Conservation (phyloP, 73 alveolate genomes). For the Paramecium sonneborni region DNA sequence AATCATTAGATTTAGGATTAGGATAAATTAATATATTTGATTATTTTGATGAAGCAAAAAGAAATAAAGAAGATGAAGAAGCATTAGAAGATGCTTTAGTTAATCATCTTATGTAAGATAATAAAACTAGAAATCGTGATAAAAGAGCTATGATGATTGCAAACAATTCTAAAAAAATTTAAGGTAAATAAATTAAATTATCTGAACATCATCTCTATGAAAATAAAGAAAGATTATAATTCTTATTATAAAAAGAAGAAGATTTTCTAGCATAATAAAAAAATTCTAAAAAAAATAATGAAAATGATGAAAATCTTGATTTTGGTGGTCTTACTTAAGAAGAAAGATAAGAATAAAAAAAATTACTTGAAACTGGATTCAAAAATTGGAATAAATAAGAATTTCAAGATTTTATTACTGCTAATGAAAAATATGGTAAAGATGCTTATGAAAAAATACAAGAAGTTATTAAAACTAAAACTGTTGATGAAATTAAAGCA, state of each 20-base stretch:
- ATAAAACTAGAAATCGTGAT: slow-evolving; percentile 71
- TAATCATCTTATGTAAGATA: slow-evolving; percentile 32
- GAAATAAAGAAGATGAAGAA: slow-evolving; percentile 79
- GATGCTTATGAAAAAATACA: slow-evolving; percentile 76
- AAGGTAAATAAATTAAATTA: slow-evolving; percentile 76
- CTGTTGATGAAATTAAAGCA: slow-evolving; percentile 82
- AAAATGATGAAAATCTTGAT: slow-evolving; percentile 66
- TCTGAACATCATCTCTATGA: slow-evolving; percentile 81
- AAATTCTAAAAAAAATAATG: not conserved
- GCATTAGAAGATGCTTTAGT: slow-evolving; percentile 72
- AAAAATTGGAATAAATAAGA: slow-evolving; percentile 80
- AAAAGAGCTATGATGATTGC: slow-evolving; percentile 61
- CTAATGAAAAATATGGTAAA: slow-evolving; percentile 76
- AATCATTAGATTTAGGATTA: slow-evolving; percentile 29
- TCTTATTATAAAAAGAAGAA: slow-evolving; percentile 76
- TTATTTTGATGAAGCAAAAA: slow-evolving; percentile 95
- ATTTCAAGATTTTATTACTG: slow-evolving; percentile 79
- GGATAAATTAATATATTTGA: slow-evolving; percentile 83
- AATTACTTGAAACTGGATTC: slow-evolving; percentile 80
- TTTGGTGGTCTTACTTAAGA: slow-evolving; percentile 72
- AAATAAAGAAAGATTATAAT: slow-evolving; percentile 75
- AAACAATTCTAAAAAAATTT: slow-evolving; percentile 58
- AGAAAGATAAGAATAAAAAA: slow-evolving; percentile 80
- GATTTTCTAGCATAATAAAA: slow-evolving; percentile 61
- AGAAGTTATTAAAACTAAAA: slow-evolving; percentile 80